phyloP scores from a whole-genome alignment of 768 basidiomycete species.

The Dentipellis sp. region DNA sequence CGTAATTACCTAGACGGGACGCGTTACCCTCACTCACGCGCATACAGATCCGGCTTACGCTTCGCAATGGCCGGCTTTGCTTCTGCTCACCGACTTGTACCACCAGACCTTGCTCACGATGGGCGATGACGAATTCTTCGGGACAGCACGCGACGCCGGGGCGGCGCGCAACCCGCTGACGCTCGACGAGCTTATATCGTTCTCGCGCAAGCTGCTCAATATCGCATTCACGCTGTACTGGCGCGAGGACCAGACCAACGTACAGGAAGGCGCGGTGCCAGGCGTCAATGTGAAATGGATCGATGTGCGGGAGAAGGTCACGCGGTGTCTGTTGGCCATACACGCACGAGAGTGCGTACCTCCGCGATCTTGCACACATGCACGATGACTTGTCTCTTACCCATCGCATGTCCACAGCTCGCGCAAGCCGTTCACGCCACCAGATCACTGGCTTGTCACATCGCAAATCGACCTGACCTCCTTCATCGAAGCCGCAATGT shows the following conservation, averaged over 20 bases:
- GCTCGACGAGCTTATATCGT: slow-evolving; percentile 69
- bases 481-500: slow-evolving; percentile 87
- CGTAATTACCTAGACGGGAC: slow-evolving; percentile 9
- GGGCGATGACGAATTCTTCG: slow-evolving; percentile 97
- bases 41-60: slow-evolving; percentile 34
- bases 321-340: slow-evolving; percentile 69
- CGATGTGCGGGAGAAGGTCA: slow-evolving; percentile 64
- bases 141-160: slow-evolving; percentile 15
- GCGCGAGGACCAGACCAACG: slow-evolving; percentile 40
- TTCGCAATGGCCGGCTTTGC: slow-evolving; percentile 53
- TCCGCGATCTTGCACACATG: neutral
- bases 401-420: slow-evolving; percentile 44
- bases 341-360: slow-evolving; percentile 77
- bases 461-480: slow-evolving; percentile 47
- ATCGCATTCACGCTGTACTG: slow-evolving; percentile 76
- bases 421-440: slow-evolving; percentile 70
- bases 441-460: slow-evolving; percentile 77
- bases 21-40: neutral
- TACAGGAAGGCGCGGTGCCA: slow-evolving; percentile 31
- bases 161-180: slow-evolving; percentile 63
- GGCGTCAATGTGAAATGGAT: slow-evolving; percentile 47
- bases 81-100: slow-evolving; percentile 78
- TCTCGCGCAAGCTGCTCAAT: slow-evolving; percentile 75
- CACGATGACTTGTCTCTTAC: neutral
- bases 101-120: slow-evolving; percentile 80